A percentile compares a stretch with the other conserved stretches of the same genome.
Evolutionary conservation across 345 rosid species (phyloP).

Genomic region (Psidium friedrichsthalianum): DNA sequence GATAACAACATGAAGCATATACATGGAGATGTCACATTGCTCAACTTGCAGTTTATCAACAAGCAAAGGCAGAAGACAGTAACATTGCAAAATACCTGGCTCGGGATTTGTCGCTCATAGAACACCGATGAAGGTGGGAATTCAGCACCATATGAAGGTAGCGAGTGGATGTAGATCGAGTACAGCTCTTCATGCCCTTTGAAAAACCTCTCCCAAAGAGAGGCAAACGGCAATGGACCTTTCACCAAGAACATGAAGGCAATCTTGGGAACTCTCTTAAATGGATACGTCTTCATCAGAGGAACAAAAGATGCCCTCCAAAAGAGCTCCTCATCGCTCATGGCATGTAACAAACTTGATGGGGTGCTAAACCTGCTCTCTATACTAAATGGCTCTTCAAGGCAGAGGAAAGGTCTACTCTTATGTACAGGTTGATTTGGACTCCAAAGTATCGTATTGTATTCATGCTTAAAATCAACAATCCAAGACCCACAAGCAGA

Average conservation of each 20-base stretch:
- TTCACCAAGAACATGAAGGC: conserved; percentile 94
- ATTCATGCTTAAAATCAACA: conserved; percentile 40
- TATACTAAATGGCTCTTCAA: conserved; percentile 8
- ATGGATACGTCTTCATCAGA: conserved; percentile 40
- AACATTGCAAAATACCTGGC: conserved; percentile 55
- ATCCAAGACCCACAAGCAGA: conserved; percentile 33
- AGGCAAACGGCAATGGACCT: conserved; percentile 80
- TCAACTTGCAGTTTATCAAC: neutral
- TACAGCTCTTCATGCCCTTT: conserved; percentile 51
- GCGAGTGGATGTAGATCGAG: conserved; percentile 63
- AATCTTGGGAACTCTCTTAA: conserved; percentile 62
- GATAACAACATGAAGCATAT: neutral
- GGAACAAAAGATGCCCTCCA: conserved; percentile 86
- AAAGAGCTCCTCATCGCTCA: conserved; percentile 67
- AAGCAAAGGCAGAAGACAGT: neutral
- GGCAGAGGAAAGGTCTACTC: conserved; percentile 18
- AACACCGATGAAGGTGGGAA: conserved; percentile 53
- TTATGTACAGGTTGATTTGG: conserved; percentile 9
- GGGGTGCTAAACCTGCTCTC: conserved; percentile 52
- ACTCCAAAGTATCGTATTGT: conserved; percentile 22
- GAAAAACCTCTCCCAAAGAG: conserved; percentile 90
- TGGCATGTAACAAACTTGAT: conserved; percentile 38
- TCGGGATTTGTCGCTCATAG: conserved; percentile 71
- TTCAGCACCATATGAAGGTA: conserved; percentile 46
- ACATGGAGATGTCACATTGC: neutral